Base-by-base conservation (phyloP, 306 rosid genomes). In the Neltuma alba region DNA sequence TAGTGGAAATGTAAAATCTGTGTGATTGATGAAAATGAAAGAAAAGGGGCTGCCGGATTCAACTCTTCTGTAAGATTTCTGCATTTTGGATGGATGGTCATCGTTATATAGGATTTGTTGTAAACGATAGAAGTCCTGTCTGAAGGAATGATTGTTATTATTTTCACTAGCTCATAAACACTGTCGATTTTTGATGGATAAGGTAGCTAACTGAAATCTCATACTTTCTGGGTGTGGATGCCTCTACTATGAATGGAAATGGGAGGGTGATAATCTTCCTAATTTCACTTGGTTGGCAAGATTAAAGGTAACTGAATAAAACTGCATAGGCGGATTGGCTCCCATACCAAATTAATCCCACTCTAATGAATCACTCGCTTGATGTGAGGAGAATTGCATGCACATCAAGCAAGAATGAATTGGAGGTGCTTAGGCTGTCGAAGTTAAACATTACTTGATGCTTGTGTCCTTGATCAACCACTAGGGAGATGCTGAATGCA, bases 21-120 rank as follows among this genome's bases (percentile, higher is more conserved):
- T 57, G 41, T 74, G 78, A 15, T 74, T 57, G 52, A 40, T 38
- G 20, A n/a, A n/a, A n/a, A n/a, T n/a, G n/a, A 57, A 15, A 37
- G 52, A 23, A 40, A 21, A 44, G 13, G 37, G 33, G 47, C 48
- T 16, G 34, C 70, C 20, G n/a, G 14, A 20, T 16, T 47, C 60
- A 12, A 63, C 5, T 47, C 11, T 37, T 54, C 6, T 20, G n/a
- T 61, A 9, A 38, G 18, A 40, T 3, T 16, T 57, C 31, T 18
- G 23, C 18, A 12, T 18, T 20, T 74, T 18, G 37, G 40, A 13
- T 72, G 31, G 20, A 3, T 14, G 50, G 41, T 50, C 31, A 48
- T 31, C 20, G 41, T 50, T 31, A 48, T 33, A 44, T 37, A 15
- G 71, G 40, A 60, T 20, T 50, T 50, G 7, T 20, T 2, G 23